Evolutionary conservation across 75 land plant genomes (phyloP).

Genomic region (Pinus tabuliformis): DNA sequence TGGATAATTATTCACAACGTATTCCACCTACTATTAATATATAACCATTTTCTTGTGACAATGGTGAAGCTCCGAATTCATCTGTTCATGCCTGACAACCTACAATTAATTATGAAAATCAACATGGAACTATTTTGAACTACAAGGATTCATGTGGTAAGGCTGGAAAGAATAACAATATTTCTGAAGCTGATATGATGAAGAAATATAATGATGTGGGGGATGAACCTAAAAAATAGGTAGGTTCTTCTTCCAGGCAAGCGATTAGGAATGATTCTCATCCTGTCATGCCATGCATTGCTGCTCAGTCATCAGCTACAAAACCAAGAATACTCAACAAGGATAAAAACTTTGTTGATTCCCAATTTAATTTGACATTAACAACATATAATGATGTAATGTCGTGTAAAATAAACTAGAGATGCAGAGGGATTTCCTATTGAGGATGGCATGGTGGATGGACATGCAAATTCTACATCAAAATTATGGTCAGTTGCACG

Average conservation of each 20-base stretch:
- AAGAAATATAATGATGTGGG: not conserved
- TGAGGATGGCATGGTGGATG: not conserved
- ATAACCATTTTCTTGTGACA: not conserved
- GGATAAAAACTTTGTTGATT: not conserved
- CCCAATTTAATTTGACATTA: not conserved
- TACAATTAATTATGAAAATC: too few species aligned
- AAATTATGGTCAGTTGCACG: not conserved
- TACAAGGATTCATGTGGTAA: too few species aligned
- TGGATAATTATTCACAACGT: not conserved
- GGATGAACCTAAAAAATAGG: too few species aligned
- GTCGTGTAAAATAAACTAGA: not conserved
- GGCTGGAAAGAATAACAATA: too few species aligned
- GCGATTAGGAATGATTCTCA: not conserved
- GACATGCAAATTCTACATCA: not conserved
- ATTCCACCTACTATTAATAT: not conserved
- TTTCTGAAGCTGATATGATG: constrained; percentile 2
- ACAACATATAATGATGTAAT: not conserved
- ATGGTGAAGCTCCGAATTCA: not conserved
- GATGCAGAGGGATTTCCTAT: not conserved
- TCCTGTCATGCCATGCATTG: not conserved
- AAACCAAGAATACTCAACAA: not conserved
- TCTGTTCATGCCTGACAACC: not conserved
- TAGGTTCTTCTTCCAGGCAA: not conserved
- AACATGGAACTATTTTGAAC: too few species aligned
- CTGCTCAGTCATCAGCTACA: not conserved